Percentiles rank a stretch among this genome's conserved stretches.
Conservation (phyloP, 176 grass and related monocot genomes). For the Eragrostis curvula region DNA sequence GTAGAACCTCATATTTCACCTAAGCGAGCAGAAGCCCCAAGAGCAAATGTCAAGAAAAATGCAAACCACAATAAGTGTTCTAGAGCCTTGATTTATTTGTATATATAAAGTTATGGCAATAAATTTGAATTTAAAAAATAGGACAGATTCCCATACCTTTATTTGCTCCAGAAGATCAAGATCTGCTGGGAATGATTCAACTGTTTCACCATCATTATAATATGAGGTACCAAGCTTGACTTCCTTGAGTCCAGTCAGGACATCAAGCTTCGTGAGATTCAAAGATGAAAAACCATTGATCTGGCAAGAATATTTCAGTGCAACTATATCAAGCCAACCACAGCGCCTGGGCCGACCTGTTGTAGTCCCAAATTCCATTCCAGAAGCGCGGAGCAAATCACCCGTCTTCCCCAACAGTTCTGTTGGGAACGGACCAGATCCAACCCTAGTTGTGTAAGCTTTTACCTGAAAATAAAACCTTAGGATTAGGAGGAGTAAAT, state of each 20-base stretch:
- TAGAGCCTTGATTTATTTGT: not conserved
- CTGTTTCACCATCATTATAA: conserved; percentile 44
- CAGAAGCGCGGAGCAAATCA: conserved; percentile 66
- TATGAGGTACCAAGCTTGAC: conserved; percentile 74
- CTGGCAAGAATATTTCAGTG: conserved; percentile 79
- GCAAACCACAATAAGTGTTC: not conserved
- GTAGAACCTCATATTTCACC: conserved; percentile 88
- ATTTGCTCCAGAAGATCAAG: conserved; percentile 68
- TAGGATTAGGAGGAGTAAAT: not conserved
- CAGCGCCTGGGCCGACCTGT: conserved; percentile 87
- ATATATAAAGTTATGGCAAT: not conserved
- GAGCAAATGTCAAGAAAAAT: not conserved
- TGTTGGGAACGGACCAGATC: conserved; percentile 90
- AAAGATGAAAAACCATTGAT: conserved; percentile 93
- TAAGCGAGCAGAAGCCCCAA: conserved; percentile 47
- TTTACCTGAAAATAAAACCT: conserved; percentile 61
- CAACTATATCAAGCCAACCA: conserved; percentile 93
- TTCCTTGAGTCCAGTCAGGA: conserved; percentile 76
- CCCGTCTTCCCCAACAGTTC: conserved; percentile 77
- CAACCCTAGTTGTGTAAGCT: conserved; percentile 94
- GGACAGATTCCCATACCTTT: conserved; percentile 38
- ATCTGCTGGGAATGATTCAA: conserved; percentile 75
- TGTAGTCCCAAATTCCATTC: conserved; percentile 94
- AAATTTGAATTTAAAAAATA: not conserved
- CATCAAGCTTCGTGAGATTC: conserved; percentile 92